Evolutionary conservation across 192 early-diverging fungal species (phyloP).

Genomic region (Umbelopsis sp.): DNA sequence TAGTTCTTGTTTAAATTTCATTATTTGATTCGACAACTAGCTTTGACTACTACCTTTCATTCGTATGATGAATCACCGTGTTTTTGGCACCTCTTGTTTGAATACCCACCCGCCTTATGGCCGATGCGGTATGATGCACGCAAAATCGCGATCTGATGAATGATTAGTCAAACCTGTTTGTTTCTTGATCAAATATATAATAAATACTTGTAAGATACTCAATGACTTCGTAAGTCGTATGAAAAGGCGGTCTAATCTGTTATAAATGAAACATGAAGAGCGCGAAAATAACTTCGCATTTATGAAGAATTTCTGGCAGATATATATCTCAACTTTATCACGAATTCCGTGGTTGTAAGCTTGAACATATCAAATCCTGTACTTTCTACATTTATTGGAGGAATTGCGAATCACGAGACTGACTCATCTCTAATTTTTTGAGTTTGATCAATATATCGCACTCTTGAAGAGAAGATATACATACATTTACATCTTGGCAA

Average conservation of each 20-base stretch:
- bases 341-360: no score
- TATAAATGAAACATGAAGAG: background rate
- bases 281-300: no score
- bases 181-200: background rate
- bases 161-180: background rate
- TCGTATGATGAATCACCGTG: constrained; percentile 21
- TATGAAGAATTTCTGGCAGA: no score
- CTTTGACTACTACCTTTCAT: background rate
- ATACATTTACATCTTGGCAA: background rate
- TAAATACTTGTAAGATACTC: background rate
- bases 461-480: background rate
- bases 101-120: constrained; percentile 16
- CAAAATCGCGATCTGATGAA: constrained; percentile 21
- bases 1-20: background rate
- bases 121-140: constrained; percentile 21
- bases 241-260: no score
- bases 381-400: background rate
- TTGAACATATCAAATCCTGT: background rate
- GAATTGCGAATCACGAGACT: background rate
- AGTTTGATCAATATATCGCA: background rate
- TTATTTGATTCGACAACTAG: background rate
- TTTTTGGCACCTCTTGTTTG: constrained; percentile 24
- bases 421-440: background rate
- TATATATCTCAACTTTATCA: no score
- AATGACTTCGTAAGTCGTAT: no score